phyloP scores from a whole-genome alignment of 1,284 basidiomycete species.

The Erythrobasidium hasegawianum region DNA sequence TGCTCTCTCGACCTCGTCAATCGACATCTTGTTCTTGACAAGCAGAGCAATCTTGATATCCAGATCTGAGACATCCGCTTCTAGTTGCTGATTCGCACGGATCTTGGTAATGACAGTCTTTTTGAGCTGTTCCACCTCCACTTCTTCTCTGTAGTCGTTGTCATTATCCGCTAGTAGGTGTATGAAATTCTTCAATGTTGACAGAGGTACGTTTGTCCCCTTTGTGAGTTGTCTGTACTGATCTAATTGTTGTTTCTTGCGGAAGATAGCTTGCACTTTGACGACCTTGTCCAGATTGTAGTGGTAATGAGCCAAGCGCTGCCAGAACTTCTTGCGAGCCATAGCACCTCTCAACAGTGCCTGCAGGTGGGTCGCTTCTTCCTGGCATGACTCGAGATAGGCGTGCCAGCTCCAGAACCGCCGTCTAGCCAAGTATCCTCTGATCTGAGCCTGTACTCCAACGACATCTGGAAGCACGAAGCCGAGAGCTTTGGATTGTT shows the following conservation, averaged over 20 bases:
- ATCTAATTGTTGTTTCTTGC: slow-evolving; percentile 88
- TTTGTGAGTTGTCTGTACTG: slow-evolving; percentile 93
- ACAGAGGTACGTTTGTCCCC: slow-evolving; percentile 87
- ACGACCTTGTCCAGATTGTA: slow-evolving; percentile 78
- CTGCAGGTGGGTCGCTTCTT: slow-evolving; percentile 76
- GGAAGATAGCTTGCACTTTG: slow-evolving; percentile 92
- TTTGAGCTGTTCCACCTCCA: slow-evolving; percentile 83
- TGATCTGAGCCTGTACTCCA: slow-evolving; percentile 75
- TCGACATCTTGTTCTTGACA: slow-evolving; percentile 91
- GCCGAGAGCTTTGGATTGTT: slow-evolving; percentile 81
- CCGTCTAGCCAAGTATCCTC: slow-evolving; percentile 72
- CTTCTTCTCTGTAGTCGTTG: slow-evolving; percentile 93
- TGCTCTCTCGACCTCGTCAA: slow-evolving; percentile 76
- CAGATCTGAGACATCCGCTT: slow-evolving; percentile 86
- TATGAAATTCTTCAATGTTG: slow-evolving; percentile 97
- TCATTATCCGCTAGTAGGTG: slow-evolving; percentile 96
- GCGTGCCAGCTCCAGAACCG: slow-evolving; percentile 81
- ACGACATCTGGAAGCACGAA: slow-evolving; percentile 84
- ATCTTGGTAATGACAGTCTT: slow-evolving; percentile 89
- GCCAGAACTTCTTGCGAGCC: slow-evolving; percentile 66
- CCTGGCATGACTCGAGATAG: slow-evolving; percentile 62
- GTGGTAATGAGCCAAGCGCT: slow-evolving; percentile 68
- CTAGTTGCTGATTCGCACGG: slow-evolving; percentile 84
- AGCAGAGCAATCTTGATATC: slow-evolving; percentile 96
- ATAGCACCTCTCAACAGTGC: slow-evolving; percentile 79